phyloP scores from a whole-genome alignment of 1,284 basidiomycete species.

The Puccinia novopanici region DNA sequence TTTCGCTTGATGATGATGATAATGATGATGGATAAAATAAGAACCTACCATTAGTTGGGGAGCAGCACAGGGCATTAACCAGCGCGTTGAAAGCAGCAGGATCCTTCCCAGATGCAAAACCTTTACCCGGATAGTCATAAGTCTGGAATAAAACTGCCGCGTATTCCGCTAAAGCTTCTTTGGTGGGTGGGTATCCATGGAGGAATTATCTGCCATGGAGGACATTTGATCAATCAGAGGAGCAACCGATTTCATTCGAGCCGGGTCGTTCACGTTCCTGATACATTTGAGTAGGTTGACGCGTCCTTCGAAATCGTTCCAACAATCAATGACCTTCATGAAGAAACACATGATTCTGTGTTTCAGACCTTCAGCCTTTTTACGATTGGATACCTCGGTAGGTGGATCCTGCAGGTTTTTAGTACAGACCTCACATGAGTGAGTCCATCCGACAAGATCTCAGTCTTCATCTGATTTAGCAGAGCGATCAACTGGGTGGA shows the following conservation, averaged over 20 bases:
- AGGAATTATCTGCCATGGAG: background rate
- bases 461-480: constrained; percentile 6
- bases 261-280: constrained; percentile 20
- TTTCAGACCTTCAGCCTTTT: constrained; percentile 25
- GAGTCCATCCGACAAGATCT: constrained; percentile 37
- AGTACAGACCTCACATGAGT: constrained; percentile 10
- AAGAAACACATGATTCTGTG: constrained; percentile 39
- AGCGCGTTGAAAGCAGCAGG: constrained; percentile 28
- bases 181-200: background rate
- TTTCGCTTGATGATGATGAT: background rate
- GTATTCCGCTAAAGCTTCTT: constrained; percentile 33
- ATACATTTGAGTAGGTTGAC: constrained; percentile 42
- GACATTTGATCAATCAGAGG: constrained; percentile 39
- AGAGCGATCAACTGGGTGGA: constrained; percentile 27
- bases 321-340: constrained; percentile 44
- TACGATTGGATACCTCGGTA: constrained; percentile 18
- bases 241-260: constrained; percentile 20
- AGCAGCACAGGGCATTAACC: constrained; percentile 33
- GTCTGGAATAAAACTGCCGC: constrained; percentile 36
- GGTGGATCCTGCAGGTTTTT: constrained; percentile 8
- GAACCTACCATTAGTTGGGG: constrained; percentile 10
- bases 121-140: constrained; percentile 33
- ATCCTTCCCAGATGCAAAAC: constrained; percentile 33
- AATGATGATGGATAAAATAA: background rate
- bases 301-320: constrained; percentile 44